These are phyloP conservation scores for Epichloe sibirici DNA, from an alignment of 2,329 filamentous ascomycete genomes.

Conservation along the genomic window DNA sequence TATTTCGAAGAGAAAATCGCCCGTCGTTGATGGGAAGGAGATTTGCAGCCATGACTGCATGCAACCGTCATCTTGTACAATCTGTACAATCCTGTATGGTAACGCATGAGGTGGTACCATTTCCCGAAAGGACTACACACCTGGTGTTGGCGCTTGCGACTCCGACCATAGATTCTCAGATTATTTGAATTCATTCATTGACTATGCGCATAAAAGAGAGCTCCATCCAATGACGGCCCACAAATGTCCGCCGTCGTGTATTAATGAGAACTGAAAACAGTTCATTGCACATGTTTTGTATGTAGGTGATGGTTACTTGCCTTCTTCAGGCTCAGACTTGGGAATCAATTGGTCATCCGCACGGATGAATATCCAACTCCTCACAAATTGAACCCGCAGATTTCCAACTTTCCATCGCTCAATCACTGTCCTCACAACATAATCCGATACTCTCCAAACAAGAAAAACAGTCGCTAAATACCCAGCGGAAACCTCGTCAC, in stretches of 20 bases:
- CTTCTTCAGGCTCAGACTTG: no score
- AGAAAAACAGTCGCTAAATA: not conserved
- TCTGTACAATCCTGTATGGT: no score
- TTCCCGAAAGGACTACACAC: not conserved
- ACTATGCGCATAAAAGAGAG: not conserved
- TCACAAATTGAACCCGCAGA: no score
- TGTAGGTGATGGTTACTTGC: no score
- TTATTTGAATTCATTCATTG: not conserved
- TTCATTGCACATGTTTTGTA: no score
- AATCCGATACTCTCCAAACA: not conserved
- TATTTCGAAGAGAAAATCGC: conserved; percentile 12
- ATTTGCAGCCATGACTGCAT: not conserved
- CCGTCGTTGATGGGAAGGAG: not conserved
- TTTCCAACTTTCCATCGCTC: no score
- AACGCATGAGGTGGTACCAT: not conserved
- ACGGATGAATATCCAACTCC: no score
- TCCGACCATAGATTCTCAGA: not conserved
- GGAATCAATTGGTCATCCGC: no score
- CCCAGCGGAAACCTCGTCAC: conserved; percentile 3
- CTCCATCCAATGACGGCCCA: no score
- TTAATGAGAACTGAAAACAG: no score
- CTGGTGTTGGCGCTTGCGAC: not conserved
- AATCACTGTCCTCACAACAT: not conserved
- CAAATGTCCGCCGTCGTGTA: no score
- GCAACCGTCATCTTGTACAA: no score